phyloP scores from a whole-genome alignment of 345 rosid genomes.

The Hibiscus mutabilis region DNA sequence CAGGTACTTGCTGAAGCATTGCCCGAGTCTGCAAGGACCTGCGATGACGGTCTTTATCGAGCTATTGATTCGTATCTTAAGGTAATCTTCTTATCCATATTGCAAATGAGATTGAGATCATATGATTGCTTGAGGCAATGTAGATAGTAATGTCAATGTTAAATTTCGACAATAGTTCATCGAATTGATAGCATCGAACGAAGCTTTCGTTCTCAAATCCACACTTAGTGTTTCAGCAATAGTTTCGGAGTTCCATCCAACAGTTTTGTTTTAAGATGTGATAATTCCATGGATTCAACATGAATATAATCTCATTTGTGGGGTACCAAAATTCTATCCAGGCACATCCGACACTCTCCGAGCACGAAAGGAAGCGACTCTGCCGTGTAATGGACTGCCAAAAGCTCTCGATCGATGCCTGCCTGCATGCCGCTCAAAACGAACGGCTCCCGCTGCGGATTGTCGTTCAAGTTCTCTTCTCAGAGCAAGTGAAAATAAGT shows the following conservation, averaged over 20 bases:
- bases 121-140: not conserved
- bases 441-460: slow-evolving; percentile 84
- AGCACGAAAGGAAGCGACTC: slow-evolving; percentile 89
- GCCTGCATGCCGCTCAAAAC: slow-evolving; percentile 96
- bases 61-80: slow-evolving; percentile 92
- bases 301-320: not conserved
- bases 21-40: slow-evolving; percentile 88
- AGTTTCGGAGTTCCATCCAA: too few species aligned
- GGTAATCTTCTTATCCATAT: slow-evolving; percentile 24
- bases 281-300: not conserved
- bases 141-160: not conserved
- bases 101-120: not conserved
- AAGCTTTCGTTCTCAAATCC: not conserved
- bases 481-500: slow-evolving; percentile 89
- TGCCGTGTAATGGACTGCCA: slow-evolving; percentile 98
- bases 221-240: not conserved
- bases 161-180: not conserved
- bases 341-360: slow-evolving; percentile 94
- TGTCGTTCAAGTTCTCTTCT: slow-evolving; percentile 92
- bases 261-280: not conserved
- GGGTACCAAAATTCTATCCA: slow-evolving; percentile 16
- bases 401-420: slow-evolving; percentile 90
- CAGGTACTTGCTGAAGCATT: slow-evolving; percentile 91
- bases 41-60: slow-evolving; percentile 93
- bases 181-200: not conserved